These are phyloP conservation scores for Endoconidiophora laricicola DNA, from an alignment of 2,329 filamentous ascomycete genomes.

Conservation along the genomic window DNA sequence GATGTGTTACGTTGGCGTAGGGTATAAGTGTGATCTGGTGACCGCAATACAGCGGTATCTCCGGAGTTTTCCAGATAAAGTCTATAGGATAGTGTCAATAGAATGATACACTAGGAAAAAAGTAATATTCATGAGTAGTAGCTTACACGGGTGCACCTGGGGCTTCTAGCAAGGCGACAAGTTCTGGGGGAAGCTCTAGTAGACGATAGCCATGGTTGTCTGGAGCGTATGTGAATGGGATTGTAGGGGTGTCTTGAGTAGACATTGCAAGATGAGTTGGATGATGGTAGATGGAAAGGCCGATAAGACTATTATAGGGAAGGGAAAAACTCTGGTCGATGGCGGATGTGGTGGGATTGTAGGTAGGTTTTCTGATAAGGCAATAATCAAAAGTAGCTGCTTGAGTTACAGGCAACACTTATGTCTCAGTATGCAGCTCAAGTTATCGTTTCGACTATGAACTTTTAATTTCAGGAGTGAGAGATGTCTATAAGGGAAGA, in stretches of 20 bases:
- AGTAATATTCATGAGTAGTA: background rate
- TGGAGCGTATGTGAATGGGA: constrained; percentile 33
- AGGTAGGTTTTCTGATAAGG: too few relatives aligned
- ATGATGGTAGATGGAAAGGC: background rate
- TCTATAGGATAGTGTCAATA: constrained; percentile 18
- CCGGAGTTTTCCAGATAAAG: constrained; percentile 31
- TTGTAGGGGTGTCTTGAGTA: constrained; percentile 28
- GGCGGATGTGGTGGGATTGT: too few relatives aligned
- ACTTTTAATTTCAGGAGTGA: too few relatives aligned
- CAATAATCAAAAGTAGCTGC: too few relatives aligned
- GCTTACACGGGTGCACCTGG: constrained; percentile 36
- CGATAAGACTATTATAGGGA: too few relatives aligned
- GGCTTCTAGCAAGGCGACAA: constrained; percentile 38
- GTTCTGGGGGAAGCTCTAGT: constrained; percentile 43
- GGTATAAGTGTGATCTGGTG: constrained; percentile 35
- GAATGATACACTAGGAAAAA: background rate
- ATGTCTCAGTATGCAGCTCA: too few relatives aligned
- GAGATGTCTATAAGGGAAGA: too few relatives aligned
- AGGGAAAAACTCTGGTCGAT: too few relatives aligned
- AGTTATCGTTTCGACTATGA: too few relatives aligned
- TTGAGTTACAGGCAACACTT: too few relatives aligned
- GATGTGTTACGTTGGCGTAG: constrained; percentile 52
- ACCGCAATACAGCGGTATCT: constrained; percentile 32
- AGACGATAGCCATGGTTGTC: constrained; percentile 38
- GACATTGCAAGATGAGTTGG: constrained; percentile 21